Evolutionary conservation across 495 filamentous ascomycete genomes (phyloP).

Genomic region (Podospora pseudoanserina): DNA sequence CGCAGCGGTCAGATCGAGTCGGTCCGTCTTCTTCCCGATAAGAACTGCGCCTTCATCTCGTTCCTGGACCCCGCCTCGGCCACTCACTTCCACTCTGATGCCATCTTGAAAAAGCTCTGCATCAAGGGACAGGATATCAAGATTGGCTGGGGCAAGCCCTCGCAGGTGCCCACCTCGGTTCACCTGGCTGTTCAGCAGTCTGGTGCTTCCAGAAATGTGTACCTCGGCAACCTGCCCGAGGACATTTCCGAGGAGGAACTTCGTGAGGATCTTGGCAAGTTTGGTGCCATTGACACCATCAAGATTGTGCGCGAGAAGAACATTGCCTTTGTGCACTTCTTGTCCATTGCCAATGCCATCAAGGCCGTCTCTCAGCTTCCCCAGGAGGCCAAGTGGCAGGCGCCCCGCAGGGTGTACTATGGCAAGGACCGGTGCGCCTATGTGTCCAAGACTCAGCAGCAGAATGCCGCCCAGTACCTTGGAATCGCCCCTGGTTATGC

Average conservation of each 20-base stretch:
- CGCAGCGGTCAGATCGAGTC: conserved; percentile 98
- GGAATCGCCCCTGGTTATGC: conserved; percentile 98
- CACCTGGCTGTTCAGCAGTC: conserved; percentile 95
- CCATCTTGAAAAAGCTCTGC: conserved; percentile 97
- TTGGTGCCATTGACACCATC: conserved; percentile 92
- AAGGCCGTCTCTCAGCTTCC: conserved; percentile 97
- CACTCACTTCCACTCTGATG: conserved; percentile 98
- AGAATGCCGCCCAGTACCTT: conserved; percentile 97
- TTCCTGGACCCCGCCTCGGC: conserved; percentile 96
- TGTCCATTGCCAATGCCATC: conserved; percentile 96
- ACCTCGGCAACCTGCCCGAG: conserved; percentile 89
- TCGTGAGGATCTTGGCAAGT: conserved; percentile 92
- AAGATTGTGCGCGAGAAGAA: conserved; percentile 98
- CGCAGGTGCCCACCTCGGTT: conserved; percentile 95
- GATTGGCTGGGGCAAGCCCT: conserved; percentile 98
- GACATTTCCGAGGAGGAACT: conserved; percentile 88
- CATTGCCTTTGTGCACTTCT: conserved; percentile 96
- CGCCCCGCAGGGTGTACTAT: conserved; percentile 93
- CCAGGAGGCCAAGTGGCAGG: conserved; percentile 94
- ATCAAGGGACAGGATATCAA: conserved; percentile 99
- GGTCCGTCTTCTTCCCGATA: conserved; percentile 89
- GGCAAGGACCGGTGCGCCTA: conserved; percentile 98
- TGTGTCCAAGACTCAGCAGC: conserved; percentile 98
- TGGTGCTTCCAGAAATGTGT: conserved; percentile 96
- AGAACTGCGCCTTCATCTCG: conserved; percentile 99